Conservation (phyloP, 371 early-diverging fungal genomes). For the Encephalitozoon romaleae region DNA sequence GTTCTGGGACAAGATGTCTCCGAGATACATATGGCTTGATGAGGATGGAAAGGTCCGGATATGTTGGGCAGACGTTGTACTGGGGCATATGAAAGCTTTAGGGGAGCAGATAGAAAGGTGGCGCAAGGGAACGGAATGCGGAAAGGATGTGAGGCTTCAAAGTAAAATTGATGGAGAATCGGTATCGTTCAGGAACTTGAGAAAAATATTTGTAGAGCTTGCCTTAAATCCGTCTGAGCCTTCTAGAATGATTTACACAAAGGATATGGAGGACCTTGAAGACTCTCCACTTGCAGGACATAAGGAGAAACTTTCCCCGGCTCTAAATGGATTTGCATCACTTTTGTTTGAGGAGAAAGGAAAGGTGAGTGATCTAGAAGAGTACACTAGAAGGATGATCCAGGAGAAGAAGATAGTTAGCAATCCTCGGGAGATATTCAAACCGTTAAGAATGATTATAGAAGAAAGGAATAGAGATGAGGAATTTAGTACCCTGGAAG, state of each 20-base stretch:
- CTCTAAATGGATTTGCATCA: background rate
- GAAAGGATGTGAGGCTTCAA: background rate
- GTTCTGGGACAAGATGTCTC: background rate
- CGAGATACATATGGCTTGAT: background rate
- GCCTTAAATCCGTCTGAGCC: background rate
- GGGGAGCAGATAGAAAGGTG: background rate
- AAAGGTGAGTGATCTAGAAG: background rate
- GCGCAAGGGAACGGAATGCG: background rate
- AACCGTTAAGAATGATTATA: background rate
- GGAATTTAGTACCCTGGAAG: background rate
- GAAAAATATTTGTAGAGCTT: background rate
- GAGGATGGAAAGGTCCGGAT: background rate
- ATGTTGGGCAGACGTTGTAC: background rate
- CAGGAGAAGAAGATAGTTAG: background rate
- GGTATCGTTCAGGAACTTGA: background rate
- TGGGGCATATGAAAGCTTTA: background rate
- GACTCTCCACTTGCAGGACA: background rate
- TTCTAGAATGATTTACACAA: background rate
- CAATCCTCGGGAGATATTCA: background rate
- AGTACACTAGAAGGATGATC: background rate
- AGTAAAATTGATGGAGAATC: background rate
- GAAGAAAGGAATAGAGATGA: background rate
- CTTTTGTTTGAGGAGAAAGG: background rate
- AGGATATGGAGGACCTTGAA: background rate
- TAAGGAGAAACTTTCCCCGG: background rate